These are phyloP conservation scores for Annulohypoxylon bovei DNA, from an alignment of 495 filamentous ascomycete species.

Conservation along the genomic window DNA sequence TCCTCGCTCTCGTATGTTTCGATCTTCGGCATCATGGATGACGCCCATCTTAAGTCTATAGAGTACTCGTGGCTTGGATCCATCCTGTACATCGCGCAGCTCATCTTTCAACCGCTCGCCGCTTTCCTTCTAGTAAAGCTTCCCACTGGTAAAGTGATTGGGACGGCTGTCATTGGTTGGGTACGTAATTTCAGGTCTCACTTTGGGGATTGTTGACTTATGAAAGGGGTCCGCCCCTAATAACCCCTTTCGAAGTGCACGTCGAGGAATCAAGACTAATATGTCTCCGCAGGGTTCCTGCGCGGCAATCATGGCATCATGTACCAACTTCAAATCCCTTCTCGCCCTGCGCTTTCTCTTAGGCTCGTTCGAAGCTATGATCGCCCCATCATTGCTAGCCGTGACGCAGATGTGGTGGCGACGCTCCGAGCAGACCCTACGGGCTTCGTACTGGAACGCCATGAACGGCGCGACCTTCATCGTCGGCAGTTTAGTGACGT, in stretches of 20 bases:
- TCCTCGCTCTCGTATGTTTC: constrained; percentile 61
- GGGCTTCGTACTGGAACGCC: constrained; percentile 61
- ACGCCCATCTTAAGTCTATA: constrained; percentile 58
- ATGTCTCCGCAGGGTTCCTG: constrained; percentile 42
- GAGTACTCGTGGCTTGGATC: constrained; percentile 62
- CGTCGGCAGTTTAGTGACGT: constrained; percentile 63
- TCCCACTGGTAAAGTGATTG: constrained; percentile 57
- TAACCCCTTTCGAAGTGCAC: neutral
- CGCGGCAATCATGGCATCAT: constrained; percentile 52
- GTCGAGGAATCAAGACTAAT: neutral
- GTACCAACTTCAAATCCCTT: constrained; percentile 56
- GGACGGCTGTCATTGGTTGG: constrained; percentile 54
- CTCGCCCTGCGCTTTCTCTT: constrained; percentile 56
- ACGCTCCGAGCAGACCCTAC: constrained; percentile 61
- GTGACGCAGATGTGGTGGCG: constrained; percentile 68
- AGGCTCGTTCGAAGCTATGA: constrained; percentile 55
- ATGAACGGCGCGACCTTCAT: constrained; percentile 63
- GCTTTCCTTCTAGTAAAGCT: constrained; percentile 62
- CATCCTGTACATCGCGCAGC: constrained; percentile 56
- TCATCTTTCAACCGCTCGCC: constrained; percentile 57
- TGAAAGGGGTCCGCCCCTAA: too few species aligned
- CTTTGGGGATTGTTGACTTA: neutral
- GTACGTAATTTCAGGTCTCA: constrained; percentile 13
- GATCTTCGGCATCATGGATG: constrained; percentile 63
- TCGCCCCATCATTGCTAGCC: constrained; percentile 60